Evolutionary conservation across 495 filamentous ascomycete genomes (phyloP), one percentile per base, ranked within the genome.

Genomic region (Trichocladium uniseriatum): DNA sequence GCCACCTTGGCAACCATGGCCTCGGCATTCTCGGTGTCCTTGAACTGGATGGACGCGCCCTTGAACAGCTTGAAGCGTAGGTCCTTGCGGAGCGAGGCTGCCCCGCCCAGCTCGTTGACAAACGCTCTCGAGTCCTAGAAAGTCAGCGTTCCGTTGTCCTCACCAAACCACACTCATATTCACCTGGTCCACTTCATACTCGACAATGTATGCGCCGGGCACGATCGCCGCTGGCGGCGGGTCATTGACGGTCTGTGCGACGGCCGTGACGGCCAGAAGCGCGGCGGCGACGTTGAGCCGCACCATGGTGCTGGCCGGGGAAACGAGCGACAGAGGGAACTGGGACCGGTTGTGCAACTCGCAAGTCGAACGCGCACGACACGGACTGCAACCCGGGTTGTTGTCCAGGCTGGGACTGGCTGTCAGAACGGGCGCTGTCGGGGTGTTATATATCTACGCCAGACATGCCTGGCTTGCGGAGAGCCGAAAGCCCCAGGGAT

Each of bases 201-300:
- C 71, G 39, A 75, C 64, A 50, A 75, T 71, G 58, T 72, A 75
- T 6, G 69, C 69, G 13, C 71, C 71, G n/a, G 68, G 55, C 41
- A 75, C 52, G 28, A 58, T 46, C n/a, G n/a, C n/a, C n/a, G 3
- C 32, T 20, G 1, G 62, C 58, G 4, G 53, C 60, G 41, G 41
- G 52, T 39, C 43, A 42, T 50, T 52, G 16, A 57, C 49, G 43
- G 60, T 58, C 31, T 55, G 54, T 41, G 56, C 62, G 44, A 62
- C 54, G 39, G 53, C 45, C n/a, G n/a, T n/a, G 8, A 54, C 53
- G 21, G 59, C 62, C 45, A 72, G 57, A 42, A 69, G 55, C 55
- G n/a, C n/a, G n/a, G 61, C 54, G 55, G 43, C 54, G 18, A 57
- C 32, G 48, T 45, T 36, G 20, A 64, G 20, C 13, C 58, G 54